phyloP scores from a whole-genome alignment of 2,329 filamentous ascomycete genomes.

The Reticulascus tulasneorum region DNA sequence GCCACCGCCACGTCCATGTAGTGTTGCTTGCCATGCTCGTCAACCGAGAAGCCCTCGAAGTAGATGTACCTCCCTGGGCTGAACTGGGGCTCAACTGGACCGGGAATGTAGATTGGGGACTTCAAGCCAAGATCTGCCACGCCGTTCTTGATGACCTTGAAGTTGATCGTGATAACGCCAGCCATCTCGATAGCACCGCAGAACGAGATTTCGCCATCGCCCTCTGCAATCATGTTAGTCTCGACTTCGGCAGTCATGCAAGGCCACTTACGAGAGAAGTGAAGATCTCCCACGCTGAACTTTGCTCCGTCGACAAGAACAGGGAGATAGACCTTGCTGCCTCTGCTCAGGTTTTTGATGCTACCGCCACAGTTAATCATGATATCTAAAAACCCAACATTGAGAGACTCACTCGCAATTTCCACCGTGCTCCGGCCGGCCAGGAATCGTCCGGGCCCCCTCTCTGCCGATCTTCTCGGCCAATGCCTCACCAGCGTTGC shows the following conservation, averaged over 20 bases:
- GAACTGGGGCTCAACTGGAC: constrained; percentile 84
- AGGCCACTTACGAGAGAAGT: constrained; percentile 62
- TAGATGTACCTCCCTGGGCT: constrained; percentile 77
- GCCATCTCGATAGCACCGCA: constrained; percentile 94
- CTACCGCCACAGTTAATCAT: constrained; percentile 13
- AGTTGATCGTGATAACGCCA: constrained; percentile 84
- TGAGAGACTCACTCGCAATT: constrained; percentile 62
- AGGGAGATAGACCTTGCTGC: constrained; percentile 79
- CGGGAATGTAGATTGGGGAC: constrained; percentile 79
- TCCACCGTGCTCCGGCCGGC: constrained; percentile 80
- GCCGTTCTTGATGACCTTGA: constrained; percentile 80
- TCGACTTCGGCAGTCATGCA: neutral
- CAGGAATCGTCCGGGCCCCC: constrained; percentile 80
- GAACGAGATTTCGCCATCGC: constrained; percentile 87
- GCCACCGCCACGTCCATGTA: constrained; percentile 84
- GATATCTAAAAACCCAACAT: neutral
- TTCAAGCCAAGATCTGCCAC: constrained; percentile 72
- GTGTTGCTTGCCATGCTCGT: constrained; percentile 83
- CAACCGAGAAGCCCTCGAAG: constrained; percentile 88
- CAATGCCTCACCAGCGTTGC: constrained; percentile 53
- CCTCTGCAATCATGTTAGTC: constrained; percentile 46
- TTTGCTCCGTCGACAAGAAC: constrained; percentile 85
- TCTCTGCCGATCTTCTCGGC: constrained; percentile 68
- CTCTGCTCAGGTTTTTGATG: constrained; percentile 79
- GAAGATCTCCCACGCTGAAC: constrained; percentile 84